Evolutionary conservation across 2,329 filamentous ascomycete species (phyloP).

Genomic region (Fusarium avenaceum): DNA sequence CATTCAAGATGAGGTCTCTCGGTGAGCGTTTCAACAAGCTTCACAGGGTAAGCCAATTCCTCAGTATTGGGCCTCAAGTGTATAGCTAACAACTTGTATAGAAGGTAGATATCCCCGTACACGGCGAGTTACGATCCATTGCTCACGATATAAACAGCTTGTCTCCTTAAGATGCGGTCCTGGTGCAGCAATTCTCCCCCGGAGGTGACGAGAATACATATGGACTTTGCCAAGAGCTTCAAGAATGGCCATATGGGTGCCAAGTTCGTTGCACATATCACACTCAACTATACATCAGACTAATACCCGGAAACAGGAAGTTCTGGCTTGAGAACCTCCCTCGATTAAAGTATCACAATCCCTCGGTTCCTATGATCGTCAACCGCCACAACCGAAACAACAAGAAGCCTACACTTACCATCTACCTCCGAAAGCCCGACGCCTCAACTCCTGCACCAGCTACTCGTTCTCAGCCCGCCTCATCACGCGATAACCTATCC

Average conservation of each 20-base stretch:
- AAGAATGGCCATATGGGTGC: constrained; percentile 79
- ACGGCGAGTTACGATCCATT: constrained; percentile 41
- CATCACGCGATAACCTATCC: constrained; percentile 63
- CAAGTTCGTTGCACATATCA: constrained; percentile 64
- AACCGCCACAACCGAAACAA: constrained; percentile 73
- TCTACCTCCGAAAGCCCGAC: constrained; percentile 69
- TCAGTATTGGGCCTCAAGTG: background rate
- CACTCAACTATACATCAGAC: constrained; percentile 11
- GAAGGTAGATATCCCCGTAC: constrained; percentile 58
- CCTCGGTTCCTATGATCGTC: constrained; percentile 84
- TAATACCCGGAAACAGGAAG: constrained; percentile 67
- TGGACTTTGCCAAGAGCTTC: constrained; percentile 76
- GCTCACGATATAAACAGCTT: constrained; percentile 65
- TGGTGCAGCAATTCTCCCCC: constrained; percentile 83
- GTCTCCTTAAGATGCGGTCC: constrained; percentile 82
- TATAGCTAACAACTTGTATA: constrained; percentile 48
- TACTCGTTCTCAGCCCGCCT: constrained; percentile 58
- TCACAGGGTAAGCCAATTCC: constrained; percentile 71
- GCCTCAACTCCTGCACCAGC: constrained; percentile 45
- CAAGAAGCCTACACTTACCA: constrained; percentile 71
- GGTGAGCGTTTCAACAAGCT: constrained; percentile 80
- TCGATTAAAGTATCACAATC: constrained; percentile 95
- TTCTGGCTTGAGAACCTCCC: constrained; percentile 90
- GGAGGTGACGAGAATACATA: constrained; percentile 79
- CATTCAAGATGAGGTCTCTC: constrained; percentile 60